phyloP scores from a whole-genome alignment of 306 rosid genomes.

The Crataegus laevigata region DNA sequence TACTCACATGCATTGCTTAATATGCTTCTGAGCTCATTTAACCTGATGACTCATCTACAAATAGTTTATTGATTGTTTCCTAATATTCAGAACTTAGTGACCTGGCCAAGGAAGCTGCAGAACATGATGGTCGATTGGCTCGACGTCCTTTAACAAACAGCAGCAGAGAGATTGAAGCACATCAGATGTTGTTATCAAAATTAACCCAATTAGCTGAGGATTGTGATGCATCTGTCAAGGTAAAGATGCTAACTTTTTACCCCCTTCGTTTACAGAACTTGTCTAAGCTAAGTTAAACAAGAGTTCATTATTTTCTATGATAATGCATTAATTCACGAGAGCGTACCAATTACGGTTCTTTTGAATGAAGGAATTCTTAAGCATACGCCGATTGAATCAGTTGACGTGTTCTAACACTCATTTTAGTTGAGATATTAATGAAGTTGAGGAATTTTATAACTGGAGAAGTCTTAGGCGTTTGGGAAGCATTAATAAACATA shows the following conservation, averaged over 20 bases:
- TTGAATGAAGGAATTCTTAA: too few species aligned
- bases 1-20: not conserved
- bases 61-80: constrained; percentile 16
- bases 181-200: constrained; percentile 42
- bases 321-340: too few species aligned
- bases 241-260: constrained; percentile 10
- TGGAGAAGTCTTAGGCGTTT: too few species aligned
- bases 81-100: constrained; percentile 46
- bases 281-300: too few species aligned
- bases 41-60: not conserved
- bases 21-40: not conserved
- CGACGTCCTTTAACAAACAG: constrained; percentile 46
- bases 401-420: too few species aligned
- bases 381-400: too few species aligned
- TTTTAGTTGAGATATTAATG: too few species aligned
- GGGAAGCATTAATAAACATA: too few species aligned
- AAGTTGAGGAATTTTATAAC: too few species aligned
- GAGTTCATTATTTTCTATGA: too few species aligned
- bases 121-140: constrained; percentile 76
- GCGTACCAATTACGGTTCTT: too few species aligned
- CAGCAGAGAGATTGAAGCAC: constrained; percentile 60
- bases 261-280: not conserved
- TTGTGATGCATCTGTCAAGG: constrained; percentile 43
- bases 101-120: constrained; percentile 48
- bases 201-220: constrained; percentile 39